Percentiles rank a stretch among this genome's conserved stretches.
Evolutionary conservation across 805 yeast species (phyloP).

Genomic region (Tetrapisispora namnaoensis): DNA sequence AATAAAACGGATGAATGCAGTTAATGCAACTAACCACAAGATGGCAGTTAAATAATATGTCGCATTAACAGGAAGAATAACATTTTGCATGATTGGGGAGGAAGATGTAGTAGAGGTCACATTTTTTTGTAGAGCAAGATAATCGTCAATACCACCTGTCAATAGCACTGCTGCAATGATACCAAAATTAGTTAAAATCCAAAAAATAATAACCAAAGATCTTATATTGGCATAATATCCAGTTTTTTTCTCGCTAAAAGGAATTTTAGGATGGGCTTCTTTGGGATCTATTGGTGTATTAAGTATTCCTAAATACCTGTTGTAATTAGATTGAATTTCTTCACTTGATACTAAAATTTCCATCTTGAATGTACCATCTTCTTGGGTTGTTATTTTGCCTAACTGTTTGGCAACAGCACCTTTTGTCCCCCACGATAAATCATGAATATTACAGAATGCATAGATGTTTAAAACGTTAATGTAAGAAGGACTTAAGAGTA

Average conservation of each 20-base stretch:
- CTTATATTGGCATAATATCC: constrained; percentile 87
- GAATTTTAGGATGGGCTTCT: constrained; percentile 26
- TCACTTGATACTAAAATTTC: constrained; percentile 66
- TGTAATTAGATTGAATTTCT: constrained; percentile 70
- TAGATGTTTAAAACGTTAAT: constrained; percentile 86
- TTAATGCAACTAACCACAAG: constrained; percentile 85
- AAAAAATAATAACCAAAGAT: constrained; percentile 75
- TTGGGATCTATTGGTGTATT: constrained; percentile 31
- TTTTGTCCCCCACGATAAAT: constrained; percentile 95
- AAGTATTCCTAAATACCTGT: constrained; percentile 51
- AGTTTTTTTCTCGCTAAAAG: constrained; percentile 47
- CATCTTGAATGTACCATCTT: constrained; percentile 55
- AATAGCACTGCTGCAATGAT: constrained; percentile 76
- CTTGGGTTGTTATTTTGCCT: constrained; percentile 71
- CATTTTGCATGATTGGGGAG: constrained; percentile 4
- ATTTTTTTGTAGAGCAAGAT: constrained; percentile 16
- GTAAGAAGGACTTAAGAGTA: constrained; percentile 78
- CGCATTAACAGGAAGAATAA: constrained; percentile 34
- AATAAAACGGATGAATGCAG: constrained; percentile 73
- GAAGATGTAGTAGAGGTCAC: constrained; percentile 5
- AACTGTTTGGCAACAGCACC: constrained; percentile 69
- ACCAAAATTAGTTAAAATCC: constrained; percentile 83
- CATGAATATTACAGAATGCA: constrained; percentile 94
- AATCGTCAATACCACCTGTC: constrained; percentile 63
- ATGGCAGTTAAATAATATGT: constrained; percentile 71